Evolutionary conservation across 2,329 filamentous ascomycete species (phyloP).

Genomic region (Onygenales sp.): DNA sequence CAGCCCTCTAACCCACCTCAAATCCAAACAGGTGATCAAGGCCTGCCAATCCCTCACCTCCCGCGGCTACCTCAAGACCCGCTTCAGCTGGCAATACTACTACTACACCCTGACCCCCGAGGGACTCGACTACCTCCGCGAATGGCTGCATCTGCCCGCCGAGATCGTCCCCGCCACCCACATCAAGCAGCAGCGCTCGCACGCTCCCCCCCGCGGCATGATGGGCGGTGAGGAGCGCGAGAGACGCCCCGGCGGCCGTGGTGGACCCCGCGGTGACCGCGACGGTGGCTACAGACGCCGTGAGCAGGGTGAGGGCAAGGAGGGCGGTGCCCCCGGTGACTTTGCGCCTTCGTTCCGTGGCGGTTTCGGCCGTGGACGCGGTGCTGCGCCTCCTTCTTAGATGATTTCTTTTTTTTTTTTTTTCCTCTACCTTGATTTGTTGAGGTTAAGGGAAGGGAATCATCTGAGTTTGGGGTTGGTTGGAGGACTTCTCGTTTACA

Average conservation of each 20-base stretch:
- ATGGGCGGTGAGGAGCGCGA: slow-evolving; percentile 78
- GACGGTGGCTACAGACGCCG: slow-evolving; percentile 88
- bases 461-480: not conserved
- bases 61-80: slow-evolving; percentile 98
- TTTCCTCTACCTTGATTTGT: too few species aligned
- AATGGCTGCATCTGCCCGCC: slow-evolving; percentile 99
- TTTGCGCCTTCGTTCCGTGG: slow-evolving; percentile 90
- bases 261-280: slow-evolving; percentile 61
- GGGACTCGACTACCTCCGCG: slow-evolving; percentile 99
- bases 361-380: slow-evolving; percentile 82
- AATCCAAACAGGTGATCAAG: slow-evolving; percentile 65
- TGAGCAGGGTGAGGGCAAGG: slow-evolving; percentile 78
- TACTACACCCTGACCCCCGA: slow-evolving; percentile 99
- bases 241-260: slow-evolving; percentile 75
- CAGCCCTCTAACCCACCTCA: slow-evolving; percentile 6
- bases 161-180: slow-evolving; percentile 99
- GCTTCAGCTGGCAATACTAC: slow-evolving; percentile 99
- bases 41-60: slow-evolving; percentile 96
- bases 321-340: slow-evolving; percentile 83
- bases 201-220: slow-evolving; percentile 98
- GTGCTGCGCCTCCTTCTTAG: slow-evolving; percentile 51
- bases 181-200: slow-evolving; percentile 99
- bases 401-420: not conserved
- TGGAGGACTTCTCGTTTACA: not conserved
- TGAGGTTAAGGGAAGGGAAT: too few species aligned